Evolutionary conservation across 78 protist species (phyloP).

Genomic region (Dictyostelium citrinum): DNA sequence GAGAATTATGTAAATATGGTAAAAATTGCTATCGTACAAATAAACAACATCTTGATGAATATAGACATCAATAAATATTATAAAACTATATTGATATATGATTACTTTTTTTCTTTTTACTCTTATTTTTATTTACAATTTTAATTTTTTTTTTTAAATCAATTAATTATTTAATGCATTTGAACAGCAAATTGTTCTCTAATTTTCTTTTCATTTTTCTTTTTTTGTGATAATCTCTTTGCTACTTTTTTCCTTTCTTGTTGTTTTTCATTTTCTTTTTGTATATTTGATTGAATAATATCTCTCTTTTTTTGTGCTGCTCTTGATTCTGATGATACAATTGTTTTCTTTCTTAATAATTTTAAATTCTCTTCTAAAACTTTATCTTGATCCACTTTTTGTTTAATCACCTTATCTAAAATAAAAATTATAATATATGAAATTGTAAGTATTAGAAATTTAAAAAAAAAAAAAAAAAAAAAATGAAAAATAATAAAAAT

Average conservation of each 20-base stretch:
- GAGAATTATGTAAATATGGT: slow-evolving; percentile 56
- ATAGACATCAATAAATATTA: slow-evolving; percentile 33
- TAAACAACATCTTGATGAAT: slow-evolving; percentile 61
- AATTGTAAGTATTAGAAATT: not conserved
- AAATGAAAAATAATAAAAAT: too few relatives aligned
- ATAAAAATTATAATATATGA: not conserved
- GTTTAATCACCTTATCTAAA: not conserved
- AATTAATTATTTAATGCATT: slow-evolving; percentile 2
- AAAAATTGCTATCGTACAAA: slow-evolving; percentile 67
- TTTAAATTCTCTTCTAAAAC: slow-evolving; percentile 18
- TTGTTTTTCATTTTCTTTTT: not conserved
- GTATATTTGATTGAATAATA: not conserved
- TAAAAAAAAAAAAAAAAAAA: not conserved
- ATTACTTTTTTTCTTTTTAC: not conserved
- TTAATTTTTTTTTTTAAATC: not conserved
- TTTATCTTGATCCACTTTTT: not conserved
- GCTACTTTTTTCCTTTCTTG: not conserved
- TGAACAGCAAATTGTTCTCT: not conserved
- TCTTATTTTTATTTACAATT: not conserved
- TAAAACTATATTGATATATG: too few relatives aligned
- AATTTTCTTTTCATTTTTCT: not conserved
- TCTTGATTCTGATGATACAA: not conserved
- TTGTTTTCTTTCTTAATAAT: not conserved
- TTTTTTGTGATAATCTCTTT: not conserved
- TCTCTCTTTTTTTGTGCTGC: slow-evolving; percentile 22